A percentile compares a stretch with the other conserved stretches of the same genome.
phyloP scores from a whole-genome alignment of 306 rosid genomes.

The Corylus avellana region DNA sequence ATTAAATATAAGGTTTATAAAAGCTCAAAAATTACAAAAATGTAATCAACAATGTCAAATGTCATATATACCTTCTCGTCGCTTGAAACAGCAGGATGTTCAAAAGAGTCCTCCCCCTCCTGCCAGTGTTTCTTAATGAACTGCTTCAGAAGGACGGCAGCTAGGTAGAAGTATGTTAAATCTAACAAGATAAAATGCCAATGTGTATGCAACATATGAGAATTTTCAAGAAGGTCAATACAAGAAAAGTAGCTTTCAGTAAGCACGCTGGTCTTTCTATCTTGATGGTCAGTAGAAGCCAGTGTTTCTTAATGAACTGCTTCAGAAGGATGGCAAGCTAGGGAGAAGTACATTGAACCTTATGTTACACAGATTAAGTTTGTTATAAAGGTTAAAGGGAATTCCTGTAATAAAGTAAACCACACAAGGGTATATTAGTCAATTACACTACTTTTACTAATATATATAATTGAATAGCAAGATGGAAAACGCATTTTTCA shows the following conservation, averaged over 20 bases:
- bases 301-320: constrained; percentile 82
- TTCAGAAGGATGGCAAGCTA: constrained; percentile 94
- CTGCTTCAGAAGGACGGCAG: constrained; percentile 96
- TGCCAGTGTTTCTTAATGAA: constrained; percentile 92
- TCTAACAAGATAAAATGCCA: constrained; percentile 38
- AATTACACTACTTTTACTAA: no score
- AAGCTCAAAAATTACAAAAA: constrained; percentile 9
- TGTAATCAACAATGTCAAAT: constrained; percentile 5
- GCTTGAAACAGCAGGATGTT: constrained; percentile 72
- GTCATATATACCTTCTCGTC: constrained; percentile 70
- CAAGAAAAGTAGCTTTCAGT: constrained; percentile 13
- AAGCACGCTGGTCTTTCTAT: not conserved
- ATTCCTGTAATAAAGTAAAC: no score
- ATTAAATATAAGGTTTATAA: not conserved
- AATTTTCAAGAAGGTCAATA: constrained; percentile 8
- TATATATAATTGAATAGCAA: no score
- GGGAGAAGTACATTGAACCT: constrained; percentile 59
- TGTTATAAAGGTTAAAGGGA: no score
- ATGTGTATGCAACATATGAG: constrained; percentile 22
- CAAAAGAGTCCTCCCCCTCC: constrained; percentile 83
- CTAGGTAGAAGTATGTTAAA: constrained; percentile 80
- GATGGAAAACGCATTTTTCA: no score
- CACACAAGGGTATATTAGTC: no score
- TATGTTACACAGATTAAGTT: constrained; percentile 24
- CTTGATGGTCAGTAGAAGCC: constrained; percentile 27